A percentile compares a stretch with the other conserved stretches of the same genome.
Conservation (phyloP, 2,329 filamentous ascomycete species). For the Penicillium sumatraense region DNA sequence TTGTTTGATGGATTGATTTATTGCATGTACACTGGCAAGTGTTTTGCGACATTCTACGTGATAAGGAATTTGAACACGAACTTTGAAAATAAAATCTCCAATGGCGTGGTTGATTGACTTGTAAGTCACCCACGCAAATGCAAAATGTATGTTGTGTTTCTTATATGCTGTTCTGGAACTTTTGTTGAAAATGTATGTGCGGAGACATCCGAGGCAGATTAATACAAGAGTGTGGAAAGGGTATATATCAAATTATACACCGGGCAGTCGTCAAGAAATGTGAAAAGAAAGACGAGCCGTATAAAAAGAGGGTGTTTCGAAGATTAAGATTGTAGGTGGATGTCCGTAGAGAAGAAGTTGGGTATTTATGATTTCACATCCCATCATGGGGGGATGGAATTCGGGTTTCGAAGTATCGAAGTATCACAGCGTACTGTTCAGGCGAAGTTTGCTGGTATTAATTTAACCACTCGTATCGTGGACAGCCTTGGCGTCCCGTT, state of each 20-base stretch:
- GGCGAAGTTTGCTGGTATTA: background rate
- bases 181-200: background rate
- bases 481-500: background rate
- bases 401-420: background rate
- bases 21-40: no score
- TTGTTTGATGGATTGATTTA: background rate
- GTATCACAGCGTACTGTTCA: background rate
- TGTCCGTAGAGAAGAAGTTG: background rate
- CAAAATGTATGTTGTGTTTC: background rate
- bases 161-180: background rate
- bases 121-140: background rate
- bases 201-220: background rate
- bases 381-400: background rate
- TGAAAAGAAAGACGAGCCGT: background rate
- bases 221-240: slow-evolving; percentile 1
- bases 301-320: background rate
- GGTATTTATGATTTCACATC: background rate
- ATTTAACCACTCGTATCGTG: background rate
- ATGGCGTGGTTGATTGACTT: background rate
- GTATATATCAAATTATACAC: slow-evolving; percentile 6
- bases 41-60: no score
- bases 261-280: slow-evolving; percentile 2
- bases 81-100: background rate
- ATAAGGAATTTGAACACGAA: background rate
- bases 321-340: background rate